Conservation (phyloP, 306 rosid species). For the Gastrolobium villosum region DNA sequence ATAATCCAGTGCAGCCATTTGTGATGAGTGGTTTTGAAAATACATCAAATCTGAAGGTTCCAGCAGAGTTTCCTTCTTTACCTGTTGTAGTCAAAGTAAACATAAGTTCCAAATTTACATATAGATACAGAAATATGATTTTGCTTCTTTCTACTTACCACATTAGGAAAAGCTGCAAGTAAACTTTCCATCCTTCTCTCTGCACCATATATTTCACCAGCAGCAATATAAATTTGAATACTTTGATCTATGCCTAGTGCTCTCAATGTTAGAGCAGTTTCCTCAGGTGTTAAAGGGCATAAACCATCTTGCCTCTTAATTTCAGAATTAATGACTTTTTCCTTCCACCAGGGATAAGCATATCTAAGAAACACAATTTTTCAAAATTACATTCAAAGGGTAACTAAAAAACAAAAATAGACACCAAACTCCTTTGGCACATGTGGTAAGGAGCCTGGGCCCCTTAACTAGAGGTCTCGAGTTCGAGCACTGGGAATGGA, state of each 20-base stretch:
- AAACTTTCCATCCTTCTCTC: conserved; percentile 72
- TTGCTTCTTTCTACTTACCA: conserved; percentile 66
- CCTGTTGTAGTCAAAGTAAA: conserved; percentile 59
- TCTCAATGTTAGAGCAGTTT: conserved; percentile 70
- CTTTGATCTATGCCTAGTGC: conserved; percentile 80
- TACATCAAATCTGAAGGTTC: conserved; percentile 78
- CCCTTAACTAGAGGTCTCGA: too few relatives aligned
- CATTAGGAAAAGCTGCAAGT: conserved; percentile 70
- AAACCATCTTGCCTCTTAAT: conserved; percentile 80
- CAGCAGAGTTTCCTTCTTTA: conserved; percentile 83
- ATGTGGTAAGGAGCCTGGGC: too few relatives aligned
- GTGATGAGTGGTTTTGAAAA: conserved; percentile 88
- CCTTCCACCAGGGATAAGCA: conserved; percentile 93
- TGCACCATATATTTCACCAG: conserved; percentile 95
- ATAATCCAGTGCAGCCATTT: conserved; percentile 97
- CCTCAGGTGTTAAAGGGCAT: conserved; percentile 96
- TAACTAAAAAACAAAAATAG: conserved; percentile 18
- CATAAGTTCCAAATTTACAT: conserved; percentile 5
- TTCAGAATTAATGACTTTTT: conserved; percentile 82
- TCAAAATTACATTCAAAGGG: conserved; percentile 26
- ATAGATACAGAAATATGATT: conserved; percentile 12
- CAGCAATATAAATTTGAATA: conserved; percentile 86
- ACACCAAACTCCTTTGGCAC: too few relatives aligned
- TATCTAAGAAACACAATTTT: conserved; percentile 61
- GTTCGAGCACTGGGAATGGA: too few relatives aligned